Base-by-base conservation (phyloP, 805 yeast species). In the Grigorovia jiainica region DNA sequence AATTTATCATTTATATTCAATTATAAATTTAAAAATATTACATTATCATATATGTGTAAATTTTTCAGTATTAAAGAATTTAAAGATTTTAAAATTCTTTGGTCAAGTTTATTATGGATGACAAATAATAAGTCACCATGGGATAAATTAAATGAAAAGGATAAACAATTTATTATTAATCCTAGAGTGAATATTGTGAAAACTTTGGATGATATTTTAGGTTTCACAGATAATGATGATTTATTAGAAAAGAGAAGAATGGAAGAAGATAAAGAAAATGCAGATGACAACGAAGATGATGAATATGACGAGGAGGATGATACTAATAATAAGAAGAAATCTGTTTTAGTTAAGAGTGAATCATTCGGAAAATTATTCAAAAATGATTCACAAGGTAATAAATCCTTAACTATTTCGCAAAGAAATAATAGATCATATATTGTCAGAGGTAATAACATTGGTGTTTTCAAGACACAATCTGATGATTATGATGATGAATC, bases 361-460 rank as follows among this genome's bases (percentile, higher is more conserved):
- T 43, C 45, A 20, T 50, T 47, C 36, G 34, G 18, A 11, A 24
- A 57, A 46, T 31, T 53, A 47, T 42, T 23, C 46, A 13, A 50
- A 45, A 23, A 16, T 5, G 15, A 37, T 39, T 46, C 36, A 58
- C 55, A 29, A 51, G 63, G 41, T 72, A 87, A 87, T 57, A 71
- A 76, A 40, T 78, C 76, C 18, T 67, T 87, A 53, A 79, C 83
- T 1, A 79, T 86, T 7, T 89, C 95, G 1, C 74, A 65, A 46
- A 72, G 72, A 42, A 79, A 79, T 50, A 80, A 84, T 52, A 70
- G 92, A 29, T 73, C 95, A 1, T 87, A 74, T 57, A 89, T 87
- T 24, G 79, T 82, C 0, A 76, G 94, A 50, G 95, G 87, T 13
- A 67, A 84, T 57, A 76, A 76, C 48, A 66, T 87, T 43, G 95